Percentiles rank a stretch among this genome's conserved stretches.
Conservation (phyloP, 23 red algal genomes). For the Gracilaria domingensis region DNA sequence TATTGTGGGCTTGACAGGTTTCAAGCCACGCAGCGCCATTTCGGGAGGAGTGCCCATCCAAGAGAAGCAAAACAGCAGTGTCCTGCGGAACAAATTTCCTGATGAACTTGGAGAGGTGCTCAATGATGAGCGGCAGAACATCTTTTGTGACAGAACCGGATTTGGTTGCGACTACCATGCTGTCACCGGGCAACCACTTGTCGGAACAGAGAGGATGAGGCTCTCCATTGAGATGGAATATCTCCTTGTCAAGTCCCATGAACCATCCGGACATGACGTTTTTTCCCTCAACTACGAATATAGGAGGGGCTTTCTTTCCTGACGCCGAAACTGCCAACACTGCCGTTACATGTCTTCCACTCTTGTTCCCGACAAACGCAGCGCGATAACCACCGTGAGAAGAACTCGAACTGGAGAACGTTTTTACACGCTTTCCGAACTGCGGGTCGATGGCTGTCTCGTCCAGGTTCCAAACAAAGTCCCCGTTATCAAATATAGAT, state of each 20-base stretch:
- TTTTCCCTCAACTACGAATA: conserved; percentile 23
- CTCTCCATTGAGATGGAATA: not conserved
- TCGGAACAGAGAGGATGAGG: not conserved
- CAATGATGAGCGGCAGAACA: not conserved
- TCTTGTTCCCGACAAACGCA: not conserved
- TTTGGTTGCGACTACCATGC: not conserved
- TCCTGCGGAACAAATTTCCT: not conserved
- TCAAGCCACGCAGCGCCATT: conserved; percentile 21
- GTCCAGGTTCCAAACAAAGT: conserved; percentile 11
- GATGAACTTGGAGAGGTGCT: conserved; percentile 24
- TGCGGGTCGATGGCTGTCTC: conserved; percentile 8
- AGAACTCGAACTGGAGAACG: not conserved
- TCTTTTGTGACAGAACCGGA: not conserved
- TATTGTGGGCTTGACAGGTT: not conserved
- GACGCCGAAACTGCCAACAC: conserved; percentile 2
- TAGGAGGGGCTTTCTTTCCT: not conserved
- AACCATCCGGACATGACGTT: not conserved
- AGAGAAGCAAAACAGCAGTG: too few species aligned
- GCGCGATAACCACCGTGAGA: not conserved
- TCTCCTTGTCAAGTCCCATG: not conserved
- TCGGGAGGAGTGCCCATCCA: conserved; percentile 21
- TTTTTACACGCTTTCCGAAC: not conserved
- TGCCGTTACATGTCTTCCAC: conserved; percentile 1
- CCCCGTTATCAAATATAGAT: too few species aligned
- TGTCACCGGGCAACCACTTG: not conserved